These are phyloP conservation scores for Leptomonas pyrrhocoris DNA, from an alignment of 208 protist genomes.

Conservation along the genomic window DNA sequence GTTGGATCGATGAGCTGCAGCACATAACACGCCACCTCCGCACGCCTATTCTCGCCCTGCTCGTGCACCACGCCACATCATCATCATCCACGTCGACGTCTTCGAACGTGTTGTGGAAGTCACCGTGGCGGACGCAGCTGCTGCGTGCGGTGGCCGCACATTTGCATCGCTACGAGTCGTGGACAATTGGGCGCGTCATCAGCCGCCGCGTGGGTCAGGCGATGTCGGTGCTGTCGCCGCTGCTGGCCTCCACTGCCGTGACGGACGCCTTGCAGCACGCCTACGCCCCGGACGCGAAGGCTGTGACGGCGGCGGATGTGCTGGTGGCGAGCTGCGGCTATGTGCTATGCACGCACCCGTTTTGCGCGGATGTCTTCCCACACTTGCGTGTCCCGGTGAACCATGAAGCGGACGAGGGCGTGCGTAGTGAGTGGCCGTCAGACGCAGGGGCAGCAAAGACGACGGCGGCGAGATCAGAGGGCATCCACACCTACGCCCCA, in stretches of 20 bases:
- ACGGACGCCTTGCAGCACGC: constrained; percentile 29
- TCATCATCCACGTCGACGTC: constrained; percentile 2
- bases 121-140: constrained; percentile 8
- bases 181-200: constrained; percentile 33
- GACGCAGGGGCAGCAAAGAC: neutral
- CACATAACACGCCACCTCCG: constrained; percentile 49
- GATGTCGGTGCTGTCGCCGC: constrained; percentile 16
- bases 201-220: constrained; percentile 28
- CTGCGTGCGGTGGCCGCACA: constrained; percentile 39
- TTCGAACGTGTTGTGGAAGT: neutral
- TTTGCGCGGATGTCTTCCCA: constrained; percentile 55
- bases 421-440: constrained; percentile 2
- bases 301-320: constrained; percentile 59
- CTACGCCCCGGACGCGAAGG: constrained; percentile 30
- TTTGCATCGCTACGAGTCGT: constrained; percentile 41
- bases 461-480: neutral
- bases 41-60: constrained; percentile 43
- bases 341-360: constrained; percentile 63
- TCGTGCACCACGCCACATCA: constrained; percentile 37
- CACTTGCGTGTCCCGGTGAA: constrained; percentile 19
- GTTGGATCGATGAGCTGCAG: constrained; percentile 44
- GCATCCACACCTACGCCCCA: constrained; percentile 10
- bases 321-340: constrained; percentile 72
- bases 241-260: constrained; percentile 36
- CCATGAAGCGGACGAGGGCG: neutral